phyloP scores from a whole-genome alignment of 2,329 filamentous ascomycete genomes.

The Domatiomyces catenatus region DNA sequence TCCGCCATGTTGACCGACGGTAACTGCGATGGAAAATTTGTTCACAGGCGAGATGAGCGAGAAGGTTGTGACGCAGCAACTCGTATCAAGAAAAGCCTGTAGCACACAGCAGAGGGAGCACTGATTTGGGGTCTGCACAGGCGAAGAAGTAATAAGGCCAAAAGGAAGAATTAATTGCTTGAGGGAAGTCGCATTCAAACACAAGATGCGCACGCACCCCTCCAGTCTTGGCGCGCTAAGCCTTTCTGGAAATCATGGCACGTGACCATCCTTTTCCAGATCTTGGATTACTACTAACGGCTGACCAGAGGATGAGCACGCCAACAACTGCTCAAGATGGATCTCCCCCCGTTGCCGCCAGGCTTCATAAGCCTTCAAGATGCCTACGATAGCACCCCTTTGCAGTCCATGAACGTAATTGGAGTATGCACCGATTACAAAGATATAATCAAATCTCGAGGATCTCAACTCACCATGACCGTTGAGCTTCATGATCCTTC shows the following conservation, averaged over 20 bases:
- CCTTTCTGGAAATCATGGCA: neutral
- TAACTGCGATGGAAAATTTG: neutral
- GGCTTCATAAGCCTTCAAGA: slow-evolving; percentile 26
- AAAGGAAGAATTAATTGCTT: neutral
- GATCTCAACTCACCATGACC: slow-evolving; percentile 45
- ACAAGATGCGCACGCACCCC: neutral
- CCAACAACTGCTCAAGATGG: neutral
- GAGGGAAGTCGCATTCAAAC: neutral
- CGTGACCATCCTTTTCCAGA: neutral
- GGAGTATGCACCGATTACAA: slow-evolving; percentile 56
- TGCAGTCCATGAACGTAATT: slow-evolving; percentile 33
- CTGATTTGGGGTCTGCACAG: neutral
- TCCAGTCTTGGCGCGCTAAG: neutral
- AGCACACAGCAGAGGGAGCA: neutral
- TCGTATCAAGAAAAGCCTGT: neutral
- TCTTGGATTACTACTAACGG: neutral
- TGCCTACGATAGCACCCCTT: neutral
- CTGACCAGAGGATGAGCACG: neutral
- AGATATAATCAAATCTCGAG: slow-evolving; percentile 35
- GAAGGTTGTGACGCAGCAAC: neutral
- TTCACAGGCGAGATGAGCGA: neutral
- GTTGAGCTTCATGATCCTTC: slow-evolving; percentile 47
- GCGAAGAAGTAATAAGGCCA: neutral
- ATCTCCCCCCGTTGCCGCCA: slow-evolving; percentile 18
- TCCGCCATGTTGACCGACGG: slow-evolving; percentile 62